These are phyloP conservation scores for Luvunga scandens DNA, from an alignment of 345 rosid genomes.

Conservation along the genomic window DNA sequence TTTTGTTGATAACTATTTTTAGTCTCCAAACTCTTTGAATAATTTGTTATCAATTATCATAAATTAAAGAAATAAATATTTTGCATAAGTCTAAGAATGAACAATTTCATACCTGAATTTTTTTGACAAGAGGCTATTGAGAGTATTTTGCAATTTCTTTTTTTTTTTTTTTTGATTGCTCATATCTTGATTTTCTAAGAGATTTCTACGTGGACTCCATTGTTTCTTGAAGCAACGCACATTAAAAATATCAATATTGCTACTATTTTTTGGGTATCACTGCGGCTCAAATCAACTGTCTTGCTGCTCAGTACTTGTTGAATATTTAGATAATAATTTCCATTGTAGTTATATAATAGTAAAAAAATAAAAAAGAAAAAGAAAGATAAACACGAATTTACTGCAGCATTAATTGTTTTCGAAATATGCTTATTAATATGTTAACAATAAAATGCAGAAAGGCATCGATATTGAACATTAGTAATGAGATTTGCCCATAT, in stretches of 20 bases:
- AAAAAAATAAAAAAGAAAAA: background rate
- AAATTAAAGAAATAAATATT: too few species aligned
- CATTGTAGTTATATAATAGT: too few species aligned
- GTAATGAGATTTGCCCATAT: too few species aligned
- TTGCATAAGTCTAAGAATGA: background rate
- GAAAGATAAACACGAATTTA: background rate
- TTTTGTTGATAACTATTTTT: background rate
- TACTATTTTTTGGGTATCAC: background rate
- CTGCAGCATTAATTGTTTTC: background rate
- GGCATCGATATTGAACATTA: too few species aligned
- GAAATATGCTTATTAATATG: too few species aligned
- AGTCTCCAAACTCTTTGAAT: too few species aligned
- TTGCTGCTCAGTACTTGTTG: background rate
- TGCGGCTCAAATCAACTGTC: background rate
- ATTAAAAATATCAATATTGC: background rate
- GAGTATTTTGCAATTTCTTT: background rate
- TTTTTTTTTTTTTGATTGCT: rapidly evolving
- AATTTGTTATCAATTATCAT: too few species aligned
- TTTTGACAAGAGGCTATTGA: background rate
- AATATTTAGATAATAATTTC: background rate
- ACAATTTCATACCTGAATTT: too few species aligned
- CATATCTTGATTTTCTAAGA: too few species aligned
- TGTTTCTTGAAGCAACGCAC: background rate
- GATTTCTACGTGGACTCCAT: background rate
- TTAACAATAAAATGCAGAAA: too few species aligned